Conservation (phyloP, 768 basidiomycete species). For the Tephrocybe sp. region DNA sequence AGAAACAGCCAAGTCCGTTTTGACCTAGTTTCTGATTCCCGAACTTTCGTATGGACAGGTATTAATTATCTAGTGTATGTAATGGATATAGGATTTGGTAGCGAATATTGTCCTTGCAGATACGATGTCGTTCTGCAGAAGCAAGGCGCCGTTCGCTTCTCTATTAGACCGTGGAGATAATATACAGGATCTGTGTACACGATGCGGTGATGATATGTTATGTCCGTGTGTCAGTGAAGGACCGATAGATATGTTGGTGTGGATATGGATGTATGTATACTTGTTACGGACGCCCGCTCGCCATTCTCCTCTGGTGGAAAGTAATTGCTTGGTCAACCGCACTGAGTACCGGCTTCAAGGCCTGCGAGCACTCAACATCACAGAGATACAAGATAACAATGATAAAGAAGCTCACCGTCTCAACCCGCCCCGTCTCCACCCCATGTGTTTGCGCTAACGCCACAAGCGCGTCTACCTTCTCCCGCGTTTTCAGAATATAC, state of each 20-base stretch:
- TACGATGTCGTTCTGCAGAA: too few species aligned
- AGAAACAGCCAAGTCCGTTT: slow-evolving; percentile 53
- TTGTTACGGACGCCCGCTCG: slow-evolving; percentile 10
- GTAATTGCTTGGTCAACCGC: slow-evolving; percentile 74
- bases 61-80: background rate
- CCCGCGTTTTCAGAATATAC: slow-evolving; percentile 76
- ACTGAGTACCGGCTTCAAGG: slow-evolving; percentile 72
- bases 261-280: slow-evolving; percentile 15
- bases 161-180: slow-evolving; percentile 1
- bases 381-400: background rate
- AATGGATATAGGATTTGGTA: too few species aligned
- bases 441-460: slow-evolving; percentile 57
- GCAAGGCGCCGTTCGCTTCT: too few species aligned
- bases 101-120: too few species aligned
- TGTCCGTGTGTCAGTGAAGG: background rate
- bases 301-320: slow-evolving; percentile 51
- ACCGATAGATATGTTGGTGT: slow-evolving; percentile 9
- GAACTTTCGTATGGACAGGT: background rate
- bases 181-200: background rate
- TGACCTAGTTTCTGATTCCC: slow-evolving; percentile 9
- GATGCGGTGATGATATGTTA: slow-evolving; percentile 16
- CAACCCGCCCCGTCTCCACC: slow-evolving; percentile 60
- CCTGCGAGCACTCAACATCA: slow-evolving; percentile 37
- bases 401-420: slow-evolving; percentile 50
- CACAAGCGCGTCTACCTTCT: slow-evolving; percentile 82